These are phyloP conservation scores for Fusarium sp. DNA, from an alignment of 2,329 filamentous ascomycete species.

Conservation along the genomic window DNA sequence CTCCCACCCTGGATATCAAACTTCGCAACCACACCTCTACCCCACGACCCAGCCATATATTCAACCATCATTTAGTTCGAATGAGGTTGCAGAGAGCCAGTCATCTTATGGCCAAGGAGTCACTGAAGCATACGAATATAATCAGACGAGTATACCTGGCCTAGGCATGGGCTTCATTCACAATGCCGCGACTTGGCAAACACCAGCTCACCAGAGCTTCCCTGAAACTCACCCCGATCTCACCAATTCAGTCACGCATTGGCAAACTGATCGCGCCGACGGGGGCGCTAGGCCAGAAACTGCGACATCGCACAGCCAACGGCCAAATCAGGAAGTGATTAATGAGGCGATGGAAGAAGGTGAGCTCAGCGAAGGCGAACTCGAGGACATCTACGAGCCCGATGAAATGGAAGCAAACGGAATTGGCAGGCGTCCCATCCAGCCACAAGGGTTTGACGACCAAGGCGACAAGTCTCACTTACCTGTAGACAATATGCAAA, in stretches of 20 bases:
- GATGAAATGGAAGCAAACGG: conserved; percentile 23
- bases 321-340: conserved; percentile 6
- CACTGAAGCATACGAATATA: conserved; percentile 43
- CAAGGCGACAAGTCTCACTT: neutral
- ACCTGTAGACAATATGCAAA: neutral
- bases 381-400: conserved; percentile 68
- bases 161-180: conserved; percentile 49
- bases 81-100: conserved; percentile 15
- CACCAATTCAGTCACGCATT: neutral
- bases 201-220: conserved; percentile 21
- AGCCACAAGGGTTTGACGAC: neutral
- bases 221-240: conserved; percentile 4
- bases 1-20: conserved; percentile 39
- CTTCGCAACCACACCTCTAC: conserved; percentile 39
- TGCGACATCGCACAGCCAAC: conserved; percentile 10
- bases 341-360: conserved; percentile 71
- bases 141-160: conserved; percentile 52
- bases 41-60: conserved; percentile 30
- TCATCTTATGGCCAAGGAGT: conserved; percentile 17
- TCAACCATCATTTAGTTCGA: conserved; percentile 18
- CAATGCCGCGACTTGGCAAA: conserved; percentile 32
- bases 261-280: neutral
- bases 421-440: neutral
- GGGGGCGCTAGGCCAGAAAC: neutral
- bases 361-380: conserved; percentile 78